Evolutionary conservation across 2,329 filamentous ascomycete species (phyloP).

Genomic region (Tolypocladium tropicale): DNA sequence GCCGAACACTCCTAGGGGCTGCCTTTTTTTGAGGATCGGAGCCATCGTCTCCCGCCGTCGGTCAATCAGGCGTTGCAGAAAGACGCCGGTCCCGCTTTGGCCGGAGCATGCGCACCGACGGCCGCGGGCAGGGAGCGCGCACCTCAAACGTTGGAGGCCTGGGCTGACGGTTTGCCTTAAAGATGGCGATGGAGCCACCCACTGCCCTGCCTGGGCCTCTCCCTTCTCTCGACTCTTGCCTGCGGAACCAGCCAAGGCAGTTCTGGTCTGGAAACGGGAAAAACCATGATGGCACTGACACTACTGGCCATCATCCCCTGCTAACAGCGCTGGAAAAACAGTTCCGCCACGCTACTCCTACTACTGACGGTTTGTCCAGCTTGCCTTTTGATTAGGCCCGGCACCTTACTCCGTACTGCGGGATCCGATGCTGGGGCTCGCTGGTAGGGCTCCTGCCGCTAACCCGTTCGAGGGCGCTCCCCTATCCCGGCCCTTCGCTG

Average conservation of each 20-base stretch:
- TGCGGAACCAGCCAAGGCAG: neutral
- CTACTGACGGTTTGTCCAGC: too few relatives aligned
- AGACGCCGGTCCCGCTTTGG: neutral
- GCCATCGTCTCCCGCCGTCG: neutral
- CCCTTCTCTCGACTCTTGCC: neutral
- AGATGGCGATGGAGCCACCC: neutral
- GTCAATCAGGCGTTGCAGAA: neutral
- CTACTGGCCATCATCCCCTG: too few relatives aligned
- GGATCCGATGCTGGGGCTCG: neutral
- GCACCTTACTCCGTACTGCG: neutral
- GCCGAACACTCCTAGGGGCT: neutral
- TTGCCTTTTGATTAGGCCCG: too few relatives aligned
- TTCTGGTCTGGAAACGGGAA: neutral
- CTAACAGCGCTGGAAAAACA: too few relatives aligned
- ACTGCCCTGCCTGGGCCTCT: neutral
- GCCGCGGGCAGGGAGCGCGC: neutral
- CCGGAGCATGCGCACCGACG: neutral
- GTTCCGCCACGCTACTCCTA: too few relatives aligned
- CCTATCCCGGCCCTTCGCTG: neutral
- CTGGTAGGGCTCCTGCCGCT: neutral
- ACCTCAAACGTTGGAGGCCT: neutral
- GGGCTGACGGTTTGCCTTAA: neutral
- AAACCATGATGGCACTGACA: neutral
- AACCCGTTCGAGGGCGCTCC: neutral
- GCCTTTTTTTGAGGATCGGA: neutral